phyloP scores from a whole-genome alignment of 768 basidiomycete species.

The Artomyces pyxidatus region DNA sequence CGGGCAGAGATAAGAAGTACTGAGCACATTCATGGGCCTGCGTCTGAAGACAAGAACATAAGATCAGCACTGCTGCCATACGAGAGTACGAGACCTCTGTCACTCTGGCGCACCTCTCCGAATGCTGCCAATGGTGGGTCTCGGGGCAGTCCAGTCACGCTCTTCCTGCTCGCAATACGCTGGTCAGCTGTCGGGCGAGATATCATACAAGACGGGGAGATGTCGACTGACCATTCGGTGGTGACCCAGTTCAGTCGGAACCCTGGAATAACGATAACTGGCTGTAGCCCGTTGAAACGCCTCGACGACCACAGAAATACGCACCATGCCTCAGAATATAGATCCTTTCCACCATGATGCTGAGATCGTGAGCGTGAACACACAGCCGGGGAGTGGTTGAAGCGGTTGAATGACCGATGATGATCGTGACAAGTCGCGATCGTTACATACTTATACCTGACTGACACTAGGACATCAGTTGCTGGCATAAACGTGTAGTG shows the following conservation, averaged over 20 bases:
- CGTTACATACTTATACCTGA: too few relatives aligned
- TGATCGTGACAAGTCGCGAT: too few relatives aligned
- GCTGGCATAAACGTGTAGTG: too few relatives aligned
- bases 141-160: slow-evolving; percentile 55
- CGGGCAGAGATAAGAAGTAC: slow-evolving; percentile 56
- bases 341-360: slow-evolving; percentile 48
- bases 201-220: neutral
- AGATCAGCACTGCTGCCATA: slow-evolving; percentile 1
- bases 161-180: slow-evolving; percentile 37
- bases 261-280: too few relatives aligned
- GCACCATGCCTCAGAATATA: slow-evolving; percentile 65
- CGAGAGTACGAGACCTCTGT: neutral
- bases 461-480: too few relatives aligned
- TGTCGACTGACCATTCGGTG: slow-evolving; percentile 44
- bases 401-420: too few relatives aligned
- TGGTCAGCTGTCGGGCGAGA: neutral
- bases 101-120: slow-evolving; percentile 43
- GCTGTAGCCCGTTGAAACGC: too few relatives aligned
- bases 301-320: neutral
- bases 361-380: neutral
- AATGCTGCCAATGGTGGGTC: slow-evolving; percentile 69
- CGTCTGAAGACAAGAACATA: slow-evolving; percentile 26
- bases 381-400: too few relatives aligned
- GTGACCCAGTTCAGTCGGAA: slow-evolving; percentile 71
- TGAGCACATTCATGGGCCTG: slow-evolving; percentile 70